Conservation (phyloP, 2,329 filamentous ascomycete genomes). For the Colletotrichum acutatum region DNA sequence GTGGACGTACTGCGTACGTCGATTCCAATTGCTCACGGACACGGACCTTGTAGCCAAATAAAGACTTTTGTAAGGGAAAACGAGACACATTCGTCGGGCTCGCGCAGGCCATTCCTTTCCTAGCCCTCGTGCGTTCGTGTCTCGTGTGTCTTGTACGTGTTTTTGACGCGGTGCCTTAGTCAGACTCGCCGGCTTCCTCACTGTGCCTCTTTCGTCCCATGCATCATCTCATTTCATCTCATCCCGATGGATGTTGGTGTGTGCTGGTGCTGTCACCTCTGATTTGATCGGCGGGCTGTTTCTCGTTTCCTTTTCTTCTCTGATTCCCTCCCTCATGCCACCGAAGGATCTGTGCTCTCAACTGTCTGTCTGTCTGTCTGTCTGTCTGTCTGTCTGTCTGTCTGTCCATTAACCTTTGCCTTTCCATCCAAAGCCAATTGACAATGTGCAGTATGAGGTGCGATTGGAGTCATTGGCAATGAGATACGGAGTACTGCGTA, state of each 20-base stretch:
- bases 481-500: neutral
- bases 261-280: neutral
- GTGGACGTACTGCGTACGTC: no score
- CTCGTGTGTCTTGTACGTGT: neutral
- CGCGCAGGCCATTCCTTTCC: neutral
- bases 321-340: neutral
- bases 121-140: neutral
- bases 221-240: slow-evolving; percentile 24
- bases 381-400: no score
- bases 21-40: neutral
- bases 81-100: neutral
- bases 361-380: neutral
- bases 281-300: neutral
- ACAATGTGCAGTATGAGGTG: no score
- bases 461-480: no score
- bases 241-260: neutral
- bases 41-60: slow-evolving; percentile 1
- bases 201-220: slow-evolving; percentile 5
- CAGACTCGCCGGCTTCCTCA: neutral
- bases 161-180: slow-evolving; percentile 2
- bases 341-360: neutral
- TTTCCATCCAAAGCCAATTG: neutral
- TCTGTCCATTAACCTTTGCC: neutral
- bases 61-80: neutral
- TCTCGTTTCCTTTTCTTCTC: neutral